phyloP scores from a whole-genome alignment of 2,329 filamentous ascomycete species.

The Lachnellula suecica region DNA sequence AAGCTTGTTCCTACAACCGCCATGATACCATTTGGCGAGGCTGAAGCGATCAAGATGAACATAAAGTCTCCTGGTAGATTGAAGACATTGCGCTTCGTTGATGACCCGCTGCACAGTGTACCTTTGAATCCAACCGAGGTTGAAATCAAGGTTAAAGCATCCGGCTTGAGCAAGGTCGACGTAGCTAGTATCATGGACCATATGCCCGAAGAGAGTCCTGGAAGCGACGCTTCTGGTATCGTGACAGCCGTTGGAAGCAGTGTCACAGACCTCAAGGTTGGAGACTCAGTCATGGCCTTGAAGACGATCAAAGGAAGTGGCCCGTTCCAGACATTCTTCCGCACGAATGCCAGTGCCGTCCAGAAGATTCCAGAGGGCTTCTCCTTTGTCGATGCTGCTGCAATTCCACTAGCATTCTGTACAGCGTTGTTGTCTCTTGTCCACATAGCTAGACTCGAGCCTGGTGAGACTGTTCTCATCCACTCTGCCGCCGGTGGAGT shows the following conservation, averaged over 20 bases:
- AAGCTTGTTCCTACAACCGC: not conserved
- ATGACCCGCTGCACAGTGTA: constrained; percentile 22
- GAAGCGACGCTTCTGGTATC: constrained; percentile 33
- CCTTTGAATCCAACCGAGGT: constrained; percentile 20
- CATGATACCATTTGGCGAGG: not conserved
- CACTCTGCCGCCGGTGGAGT: constrained; percentile 36
- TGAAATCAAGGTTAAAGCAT: constrained; percentile 32
- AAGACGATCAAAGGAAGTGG: constrained; percentile 30
- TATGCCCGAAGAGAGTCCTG: constrained; percentile 19
- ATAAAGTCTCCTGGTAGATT: constrained; percentile 25
- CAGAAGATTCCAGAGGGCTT: constrained; percentile 24
- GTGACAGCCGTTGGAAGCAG: constrained; percentile 32
- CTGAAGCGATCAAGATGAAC: constrained; percentile 11
- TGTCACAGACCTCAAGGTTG: constrained; percentile 28
- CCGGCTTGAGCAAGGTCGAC: constrained; percentile 36
- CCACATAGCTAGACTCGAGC: constrained; percentile 22
- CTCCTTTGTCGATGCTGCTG: constrained; percentile 27
- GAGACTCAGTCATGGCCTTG: constrained; percentile 30
- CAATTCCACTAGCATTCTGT: constrained; percentile 27
- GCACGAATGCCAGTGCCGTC: constrained; percentile 27
- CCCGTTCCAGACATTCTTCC: constrained; percentile 30
- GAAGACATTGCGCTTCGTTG: constrained; percentile 26
- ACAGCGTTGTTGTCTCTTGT: constrained; percentile 29
- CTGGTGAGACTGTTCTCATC: constrained; percentile 34
- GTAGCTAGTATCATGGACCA: constrained; percentile 38